A percentile compares a stretch with the other conserved stretches of the same genome.
Evolutionary conservation across 2,329 filamentous ascomycete genomes (phyloP).

Genomic region (Pochonia chlamydosporia): DNA sequence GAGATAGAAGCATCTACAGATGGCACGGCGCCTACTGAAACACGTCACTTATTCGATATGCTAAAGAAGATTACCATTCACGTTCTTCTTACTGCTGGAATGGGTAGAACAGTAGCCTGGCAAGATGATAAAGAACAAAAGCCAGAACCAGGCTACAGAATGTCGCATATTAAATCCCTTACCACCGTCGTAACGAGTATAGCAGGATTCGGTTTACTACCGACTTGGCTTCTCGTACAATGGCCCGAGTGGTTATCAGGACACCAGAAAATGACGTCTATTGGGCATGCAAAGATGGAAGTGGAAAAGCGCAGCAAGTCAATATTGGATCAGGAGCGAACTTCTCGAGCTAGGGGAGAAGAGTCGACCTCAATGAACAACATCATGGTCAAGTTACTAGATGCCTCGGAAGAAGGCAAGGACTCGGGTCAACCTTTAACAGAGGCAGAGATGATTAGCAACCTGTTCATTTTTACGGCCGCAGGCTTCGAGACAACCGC

Average conservation of each 20-base stretch:
- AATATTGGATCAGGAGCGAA: background rate
- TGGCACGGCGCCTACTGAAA: background rate
- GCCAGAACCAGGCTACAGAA: background rate
- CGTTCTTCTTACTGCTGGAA: background rate
- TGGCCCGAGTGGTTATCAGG: conserved; percentile 4
- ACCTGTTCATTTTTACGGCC: conserved; percentile 39
- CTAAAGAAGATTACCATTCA: conserved; percentile 2
- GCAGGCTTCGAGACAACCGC: conserved; percentile 45
- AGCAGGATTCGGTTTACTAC: background rate
- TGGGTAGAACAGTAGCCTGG: conserved; percentile 1
- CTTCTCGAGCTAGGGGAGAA: background rate
- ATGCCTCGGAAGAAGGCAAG: background rate
- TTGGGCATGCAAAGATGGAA: conserved; percentile 1
- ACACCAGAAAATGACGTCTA: background rate
- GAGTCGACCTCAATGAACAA: background rate
- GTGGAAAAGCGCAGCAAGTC: background rate
- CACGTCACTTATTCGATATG: conserved; percentile 2
- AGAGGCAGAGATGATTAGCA: conserved; percentile 20
- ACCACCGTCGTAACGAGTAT: background rate
- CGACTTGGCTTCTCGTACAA: background rate
- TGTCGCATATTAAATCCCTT: background rate
- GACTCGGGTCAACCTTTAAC: conserved; percentile 6
- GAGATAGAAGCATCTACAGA: background rate
- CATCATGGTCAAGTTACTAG: background rate
- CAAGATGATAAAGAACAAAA: background rate